Percentiles rank a stretch among this genome's conserved stretches.
phyloP scores from a whole-genome alignment of 2,329 filamentous ascomycete species.

The Lasiodiplodia hormozganensis region DNA sequence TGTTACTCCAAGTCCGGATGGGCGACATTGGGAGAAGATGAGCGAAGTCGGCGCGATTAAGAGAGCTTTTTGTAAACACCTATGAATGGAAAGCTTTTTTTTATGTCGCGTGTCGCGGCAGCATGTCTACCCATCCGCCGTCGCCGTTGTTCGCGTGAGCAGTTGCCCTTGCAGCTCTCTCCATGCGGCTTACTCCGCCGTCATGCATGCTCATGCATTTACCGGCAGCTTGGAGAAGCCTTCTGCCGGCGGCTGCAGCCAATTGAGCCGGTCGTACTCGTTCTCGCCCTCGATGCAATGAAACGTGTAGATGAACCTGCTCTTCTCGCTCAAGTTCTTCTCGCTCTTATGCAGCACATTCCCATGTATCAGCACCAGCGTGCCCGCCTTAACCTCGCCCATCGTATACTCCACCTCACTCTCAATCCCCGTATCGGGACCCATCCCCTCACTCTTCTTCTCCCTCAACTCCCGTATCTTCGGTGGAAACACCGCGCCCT shows the following conservation, averaged over 20 bases:
- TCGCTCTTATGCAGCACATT: conserved; percentile 97
- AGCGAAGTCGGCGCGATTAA: background rate
- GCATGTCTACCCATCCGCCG: background rate
- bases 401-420: conserved; percentile 69
- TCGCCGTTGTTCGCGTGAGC: background rate
- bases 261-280: conserved; percentile 85
- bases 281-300: conserved; percentile 89
- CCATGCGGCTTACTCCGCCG: background rate
- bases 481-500: conserved; percentile 68
- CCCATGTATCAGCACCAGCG: conserved; percentile 91
- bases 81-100: background rate
- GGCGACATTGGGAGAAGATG: background rate
- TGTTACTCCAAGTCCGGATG: background rate
- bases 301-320: conserved; percentile 95
- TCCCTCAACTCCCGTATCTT: conserved; percentile 48
- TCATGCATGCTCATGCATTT: background rate
- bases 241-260: conserved; percentile 83
- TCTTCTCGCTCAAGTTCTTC: conserved; percentile 84
- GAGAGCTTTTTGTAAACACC: background rate
- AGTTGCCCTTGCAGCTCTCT: background rate
- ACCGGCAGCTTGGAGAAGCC: conserved; percentile 75
- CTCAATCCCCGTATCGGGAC: conserved; percentile 45
- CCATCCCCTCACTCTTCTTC: background rate
- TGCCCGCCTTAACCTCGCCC: conserved; percentile 89
- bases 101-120: background rate